phyloP scores from a whole-genome alignment of 169 alveolate species.

The Cryptosporidium meleagridis region DNA sequence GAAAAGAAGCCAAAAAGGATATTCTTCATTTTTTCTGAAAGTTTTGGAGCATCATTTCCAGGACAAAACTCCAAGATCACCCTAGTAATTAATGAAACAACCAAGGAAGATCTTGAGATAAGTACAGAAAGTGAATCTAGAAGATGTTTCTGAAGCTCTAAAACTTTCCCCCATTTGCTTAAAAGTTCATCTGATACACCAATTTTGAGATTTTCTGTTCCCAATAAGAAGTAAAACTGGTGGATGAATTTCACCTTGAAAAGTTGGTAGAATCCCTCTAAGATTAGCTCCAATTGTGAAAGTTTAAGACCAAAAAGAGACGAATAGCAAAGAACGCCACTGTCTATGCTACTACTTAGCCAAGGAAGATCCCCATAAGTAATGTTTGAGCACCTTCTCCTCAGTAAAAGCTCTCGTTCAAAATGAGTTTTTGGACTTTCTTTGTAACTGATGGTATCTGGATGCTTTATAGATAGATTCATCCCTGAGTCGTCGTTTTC shows the following conservation, averaged over 20 bases:
- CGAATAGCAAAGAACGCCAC: constrained; percentile 69
- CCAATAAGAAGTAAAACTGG: constrained; percentile 27
- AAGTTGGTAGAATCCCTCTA: constrained; percentile 18
- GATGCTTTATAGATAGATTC: background rate
- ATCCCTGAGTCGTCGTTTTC: background rate
- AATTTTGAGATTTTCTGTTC: constrained; percentile 24
- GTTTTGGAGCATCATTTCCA: background rate
- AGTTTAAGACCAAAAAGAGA: constrained; percentile 38
- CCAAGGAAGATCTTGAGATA: constrained; percentile 42
- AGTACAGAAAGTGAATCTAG: constrained; percentile 41
- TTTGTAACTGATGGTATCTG: background rate
- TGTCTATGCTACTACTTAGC: constrained; percentile 68
- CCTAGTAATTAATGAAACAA: constrained; percentile 33
- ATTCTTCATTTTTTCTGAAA: constrained; percentile 5
- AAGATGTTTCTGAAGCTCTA: constrained; percentile 14
- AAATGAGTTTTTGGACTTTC: background rate
- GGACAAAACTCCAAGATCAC: constrained; percentile 42
- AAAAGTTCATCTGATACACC: background rate
- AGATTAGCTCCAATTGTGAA: constrained; percentile 7
- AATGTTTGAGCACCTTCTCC: constrained; percentile 67
- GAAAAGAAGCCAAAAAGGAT: constrained; percentile 33
- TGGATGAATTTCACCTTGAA: constrained; percentile 16
- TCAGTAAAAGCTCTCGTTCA: constrained; percentile 43
- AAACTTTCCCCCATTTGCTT: background rate
- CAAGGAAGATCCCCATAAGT: constrained; percentile 70